Evolutionary conservation across 768 basidiomycete species (phyloP).

Genomic region (Mrakia hoshinonis): DNA sequence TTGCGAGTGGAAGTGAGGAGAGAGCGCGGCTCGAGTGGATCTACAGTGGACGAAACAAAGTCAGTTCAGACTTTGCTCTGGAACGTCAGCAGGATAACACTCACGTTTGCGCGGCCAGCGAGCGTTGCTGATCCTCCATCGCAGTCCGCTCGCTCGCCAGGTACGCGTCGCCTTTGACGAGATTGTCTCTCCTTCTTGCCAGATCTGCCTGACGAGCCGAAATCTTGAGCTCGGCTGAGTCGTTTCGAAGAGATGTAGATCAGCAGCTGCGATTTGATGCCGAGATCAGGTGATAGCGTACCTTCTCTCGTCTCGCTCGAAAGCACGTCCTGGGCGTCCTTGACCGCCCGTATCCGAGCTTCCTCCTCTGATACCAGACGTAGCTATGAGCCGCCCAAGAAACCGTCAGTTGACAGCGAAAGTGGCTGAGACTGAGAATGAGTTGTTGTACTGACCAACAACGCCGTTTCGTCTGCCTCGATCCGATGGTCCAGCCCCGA

Average conservation of each 20-base stretch:
- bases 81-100: neutral
- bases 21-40: neutral
- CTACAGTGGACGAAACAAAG: neutral
- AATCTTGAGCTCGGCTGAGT: too few relatives aligned
- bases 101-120: neutral
- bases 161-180: neutral
- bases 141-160: too few relatives aligned
- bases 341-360: neutral
- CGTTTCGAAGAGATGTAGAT: too few relatives aligned
- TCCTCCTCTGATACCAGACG: neutral
- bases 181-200: neutral
- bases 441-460: neutral
- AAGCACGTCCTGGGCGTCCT: neutral
- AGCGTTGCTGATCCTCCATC: too few relatives aligned
- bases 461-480: conserved; percentile 1
- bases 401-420: neutral
- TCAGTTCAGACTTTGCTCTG: neutral
- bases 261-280: too few relatives aligned
- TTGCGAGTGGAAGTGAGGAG: conserved; percentile 1
- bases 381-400: neutral
- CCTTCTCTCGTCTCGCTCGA: neutral
- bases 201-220: too few relatives aligned
- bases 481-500: conserved; percentile 6
- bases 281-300: neutral
- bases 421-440: too few relatives aligned